These are phyloP conservation scores for Colletotrichum sp. DNA, from an alignment of 2,329 filamentous ascomycete species.

Conservation along the genomic window DNA sequence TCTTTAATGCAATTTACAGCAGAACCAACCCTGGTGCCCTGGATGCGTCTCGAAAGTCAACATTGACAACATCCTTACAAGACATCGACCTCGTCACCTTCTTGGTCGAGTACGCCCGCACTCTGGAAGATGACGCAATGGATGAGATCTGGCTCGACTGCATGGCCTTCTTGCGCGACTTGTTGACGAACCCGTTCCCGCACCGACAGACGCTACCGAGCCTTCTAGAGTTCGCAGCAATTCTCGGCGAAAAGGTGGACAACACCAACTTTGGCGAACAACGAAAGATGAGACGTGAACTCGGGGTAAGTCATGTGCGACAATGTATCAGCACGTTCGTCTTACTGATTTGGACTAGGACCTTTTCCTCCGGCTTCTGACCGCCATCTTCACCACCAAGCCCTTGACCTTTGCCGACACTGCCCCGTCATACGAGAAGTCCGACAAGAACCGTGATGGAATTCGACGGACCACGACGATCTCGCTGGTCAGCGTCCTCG, in stretches of 20 bases:
- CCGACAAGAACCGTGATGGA: conserved; percentile 43
- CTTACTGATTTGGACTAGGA: conserved; percentile 63
- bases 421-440: conserved; percentile 37
- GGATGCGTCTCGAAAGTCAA: conserved; percentile 82
- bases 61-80: conserved; percentile 82
- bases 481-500: conserved; percentile 36
- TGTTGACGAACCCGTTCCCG: conserved; percentile 91
- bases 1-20: conserved; percentile 96
- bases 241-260: conserved; percentile 93
- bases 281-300: conserved; percentile 85
- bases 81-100: conserved; percentile 89
- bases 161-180: conserved; percentile 85
- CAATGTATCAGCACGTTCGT: neutral
- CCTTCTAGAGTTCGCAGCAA: conserved; percentile 85
- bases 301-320: conserved; percentile 68
- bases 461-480: conserved; percentile 39
- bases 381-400: conserved; percentile 92
- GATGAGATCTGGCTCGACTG: conserved; percentile 98
- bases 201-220: conserved; percentile 89
- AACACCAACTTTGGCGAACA: conserved; percentile 98
- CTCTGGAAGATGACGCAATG: conserved; percentile 94
- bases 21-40: conserved; percentile 85
- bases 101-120: conserved; percentile 86
- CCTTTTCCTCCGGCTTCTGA: conserved; percentile 83
- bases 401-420: conserved; percentile 74